Evolutionary conservation across 2,329 filamentous ascomycete genomes (phyloP), one percentile per base, ranked within the genome.

Genomic region (Calonectria pteridis): DNA sequence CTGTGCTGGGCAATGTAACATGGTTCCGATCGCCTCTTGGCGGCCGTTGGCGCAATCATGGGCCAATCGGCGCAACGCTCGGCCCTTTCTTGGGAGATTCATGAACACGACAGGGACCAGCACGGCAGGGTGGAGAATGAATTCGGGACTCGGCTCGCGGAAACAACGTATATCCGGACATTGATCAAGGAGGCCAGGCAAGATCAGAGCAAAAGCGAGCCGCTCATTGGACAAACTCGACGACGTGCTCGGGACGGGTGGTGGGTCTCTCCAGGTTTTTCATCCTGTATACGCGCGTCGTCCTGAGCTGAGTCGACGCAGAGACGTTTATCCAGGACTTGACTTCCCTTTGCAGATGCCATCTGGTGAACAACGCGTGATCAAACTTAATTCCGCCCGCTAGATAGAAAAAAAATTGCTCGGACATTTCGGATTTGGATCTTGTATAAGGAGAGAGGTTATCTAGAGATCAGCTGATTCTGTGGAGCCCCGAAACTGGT

Each of bases 61-160:
- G 28, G 18, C 59, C 59, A 64, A 64, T 64, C 59, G 59, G 59
- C 29, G 59, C 59, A 64, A 64, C 43, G 37, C 59, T 64, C 37
- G 59, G 59, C 40, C 37, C 59, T 64, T 49, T 64, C 6, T 49
- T 64, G 37, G 18, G 26, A 64, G 26, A 46, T 31, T 29, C 23
- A 23, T 64, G 59, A 43, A 16, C 26, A 46, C 23, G 40, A 64
- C 59, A 46, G 35, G 59, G 40, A 46, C 59, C 28, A 59, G 20
- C 55, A 28, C n/a, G 55, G 33, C 37, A 26, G 16, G 29, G 59
- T 33, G 59, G 59, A 31, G 59, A 64, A 29, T 23, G 59, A 28
- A 46, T 64, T 43, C 59, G 59, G 59, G 33, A 43, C 9, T 46
- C 59, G 59, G 59, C 59, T 46, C 59, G 13, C 37, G 59, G 59